Conservation (phyloP, 805 yeast genomes). For the Teunomyces barrocoloradensis region DNA sequence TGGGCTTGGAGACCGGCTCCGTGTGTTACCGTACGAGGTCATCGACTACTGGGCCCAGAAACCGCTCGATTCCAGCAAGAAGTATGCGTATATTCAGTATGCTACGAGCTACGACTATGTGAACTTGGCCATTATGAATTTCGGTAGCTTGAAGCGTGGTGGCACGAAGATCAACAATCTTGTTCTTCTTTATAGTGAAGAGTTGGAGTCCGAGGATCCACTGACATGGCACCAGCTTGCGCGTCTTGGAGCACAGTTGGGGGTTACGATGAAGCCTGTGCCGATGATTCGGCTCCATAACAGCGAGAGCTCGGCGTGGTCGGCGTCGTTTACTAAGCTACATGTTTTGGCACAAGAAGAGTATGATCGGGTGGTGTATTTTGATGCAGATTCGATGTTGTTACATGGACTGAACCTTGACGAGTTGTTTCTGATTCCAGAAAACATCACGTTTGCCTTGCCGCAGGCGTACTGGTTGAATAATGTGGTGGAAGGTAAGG, state of each 20-base stretch:
- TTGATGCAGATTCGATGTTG: constrained; percentile 58
- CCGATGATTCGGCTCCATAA: constrained; percentile 10
- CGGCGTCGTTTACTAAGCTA: constrained; percentile 53
- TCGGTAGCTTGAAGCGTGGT: constrained; percentile 31
- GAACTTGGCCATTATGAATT: constrained; percentile 50
- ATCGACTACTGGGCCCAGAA: constrained; percentile 14
- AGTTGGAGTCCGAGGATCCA: constrained; percentile 12
- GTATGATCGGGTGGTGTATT: constrained; percentile 52
- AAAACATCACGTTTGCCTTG: constrained; percentile 23
- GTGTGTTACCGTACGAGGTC: constrained; percentile 24
- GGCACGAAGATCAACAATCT: constrained; percentile 43
- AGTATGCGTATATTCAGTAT: constrained; percentile 58
- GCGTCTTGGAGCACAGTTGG: constrained; percentile 13
- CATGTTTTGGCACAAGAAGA: constrained; percentile 48
- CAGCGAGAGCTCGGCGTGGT: constrained; percentile 38
- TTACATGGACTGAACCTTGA: constrained; percentile 24
- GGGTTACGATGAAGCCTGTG: constrained; percentile 28
- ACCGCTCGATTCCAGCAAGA: constrained; percentile 9
- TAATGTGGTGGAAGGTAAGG: constrained; percentile 14
- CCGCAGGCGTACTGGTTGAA: constrained; percentile 40
- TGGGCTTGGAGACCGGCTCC: constrained; percentile 15
- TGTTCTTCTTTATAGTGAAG: constrained; percentile 39
- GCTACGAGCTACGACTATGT: constrained; percentile 53
- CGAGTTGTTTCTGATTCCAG: constrained; percentile 29
- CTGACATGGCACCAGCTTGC: constrained; percentile 12